These are phyloP conservation scores for Nigrospora oryzae DNA, from an alignment of 2,329 filamentous ascomycete genomes.

Conservation along the genomic window DNA sequence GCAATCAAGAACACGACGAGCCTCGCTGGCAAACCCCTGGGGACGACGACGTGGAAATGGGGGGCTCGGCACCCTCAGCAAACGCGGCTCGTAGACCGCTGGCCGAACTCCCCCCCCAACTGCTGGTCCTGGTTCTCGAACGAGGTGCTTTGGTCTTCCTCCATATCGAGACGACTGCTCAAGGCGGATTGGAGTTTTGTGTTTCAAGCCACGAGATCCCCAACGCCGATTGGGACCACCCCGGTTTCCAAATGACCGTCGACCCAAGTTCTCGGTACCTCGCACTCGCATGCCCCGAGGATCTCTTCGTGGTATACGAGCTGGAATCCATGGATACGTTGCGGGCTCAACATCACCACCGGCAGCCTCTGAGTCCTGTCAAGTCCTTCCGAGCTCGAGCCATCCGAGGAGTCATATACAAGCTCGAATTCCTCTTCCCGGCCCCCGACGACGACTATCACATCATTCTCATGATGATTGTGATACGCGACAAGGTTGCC, in stretches of 20 bases:
- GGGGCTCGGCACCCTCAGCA: conserved; percentile 7
- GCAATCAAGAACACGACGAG: conserved; percentile 14
- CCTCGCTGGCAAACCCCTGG: conserved; percentile 25
- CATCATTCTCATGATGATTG: conserved; percentile 67
- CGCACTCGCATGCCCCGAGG: conserved; percentile 63
- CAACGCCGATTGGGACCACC: conserved; percentile 47
- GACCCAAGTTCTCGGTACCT: conserved; percentile 66
- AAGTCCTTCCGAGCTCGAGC: conserved; percentile 30
- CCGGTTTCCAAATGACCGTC: conserved; percentile 60
- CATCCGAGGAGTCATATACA: conserved; percentile 68
- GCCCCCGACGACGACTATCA: conserved; percentile 55
- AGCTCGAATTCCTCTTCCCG: conserved; percentile 80
- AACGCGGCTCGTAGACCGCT: not conserved
- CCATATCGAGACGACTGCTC: conserved; percentile 44
- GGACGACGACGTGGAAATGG: conserved; percentile 28
- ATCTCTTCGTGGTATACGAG: conserved; percentile 63
- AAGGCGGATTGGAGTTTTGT: conserved; percentile 49
- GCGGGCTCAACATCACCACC: conserved; percentile 36
- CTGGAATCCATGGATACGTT: conserved; percentile 49
- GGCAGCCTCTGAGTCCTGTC: conserved; percentile 49
- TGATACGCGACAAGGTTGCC: conserved; percentile 38
- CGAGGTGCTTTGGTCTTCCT: conserved; percentile 69
- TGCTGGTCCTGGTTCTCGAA: conserved; percentile 69
- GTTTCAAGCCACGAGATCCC: conserved; percentile 51
- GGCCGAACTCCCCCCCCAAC: conserved; percentile 58